Conservation (phyloP, 2,329 filamentous ascomycete genomes). For the Fusarium sterilihyphosum region DNA sequence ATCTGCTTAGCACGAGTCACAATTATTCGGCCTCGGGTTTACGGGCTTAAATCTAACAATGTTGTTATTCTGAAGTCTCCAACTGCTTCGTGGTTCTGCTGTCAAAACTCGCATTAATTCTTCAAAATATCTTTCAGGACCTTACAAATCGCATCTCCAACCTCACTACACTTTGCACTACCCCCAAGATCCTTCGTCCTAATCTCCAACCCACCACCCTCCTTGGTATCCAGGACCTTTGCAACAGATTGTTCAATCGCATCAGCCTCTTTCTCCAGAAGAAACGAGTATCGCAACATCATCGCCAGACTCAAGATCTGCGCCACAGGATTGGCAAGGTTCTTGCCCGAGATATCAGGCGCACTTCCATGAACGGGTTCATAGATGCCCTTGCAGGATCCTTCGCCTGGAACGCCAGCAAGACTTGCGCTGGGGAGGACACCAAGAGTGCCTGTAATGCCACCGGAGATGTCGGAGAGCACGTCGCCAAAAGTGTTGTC, state of each 20-base stretch:
- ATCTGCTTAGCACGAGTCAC: background rate
- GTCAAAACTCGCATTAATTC: accelerated
- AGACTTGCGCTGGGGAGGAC: slow-evolving; percentile 58
- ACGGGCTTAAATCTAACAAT: background rate
- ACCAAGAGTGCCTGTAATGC: slow-evolving; percentile 58
- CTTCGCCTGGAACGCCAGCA: slow-evolving; percentile 52
- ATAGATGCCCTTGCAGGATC: slow-evolving; percentile 74
- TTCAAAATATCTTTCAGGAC: background rate
- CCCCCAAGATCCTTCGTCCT: slow-evolving; percentile 74
- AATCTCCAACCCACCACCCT: slow-evolving; percentile 56
- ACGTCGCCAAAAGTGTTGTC: slow-evolving; percentile 62
- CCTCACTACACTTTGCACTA: slow-evolving; percentile 68
- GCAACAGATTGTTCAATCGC: slow-evolving; percentile 73
- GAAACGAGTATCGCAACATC: slow-evolving; percentile 79
- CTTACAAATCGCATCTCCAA: slow-evolving; percentile 67
- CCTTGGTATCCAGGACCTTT: slow-evolving; percentile 67
- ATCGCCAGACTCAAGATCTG: slow-evolving; percentile 77
- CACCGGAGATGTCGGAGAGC: slow-evolving; percentile 57
- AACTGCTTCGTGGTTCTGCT: accelerated
- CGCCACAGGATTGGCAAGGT: slow-evolving; percentile 77
- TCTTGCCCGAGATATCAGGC: slow-evolving; percentile 78
- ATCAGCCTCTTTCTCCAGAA: slow-evolving; percentile 67
- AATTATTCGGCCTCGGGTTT: background rate
- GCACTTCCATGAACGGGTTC: slow-evolving; percentile 81
- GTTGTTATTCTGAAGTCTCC: background rate